Conservation (phyloP, 768 basidiomycete genomes). For the Podaxis sp. region DNA sequence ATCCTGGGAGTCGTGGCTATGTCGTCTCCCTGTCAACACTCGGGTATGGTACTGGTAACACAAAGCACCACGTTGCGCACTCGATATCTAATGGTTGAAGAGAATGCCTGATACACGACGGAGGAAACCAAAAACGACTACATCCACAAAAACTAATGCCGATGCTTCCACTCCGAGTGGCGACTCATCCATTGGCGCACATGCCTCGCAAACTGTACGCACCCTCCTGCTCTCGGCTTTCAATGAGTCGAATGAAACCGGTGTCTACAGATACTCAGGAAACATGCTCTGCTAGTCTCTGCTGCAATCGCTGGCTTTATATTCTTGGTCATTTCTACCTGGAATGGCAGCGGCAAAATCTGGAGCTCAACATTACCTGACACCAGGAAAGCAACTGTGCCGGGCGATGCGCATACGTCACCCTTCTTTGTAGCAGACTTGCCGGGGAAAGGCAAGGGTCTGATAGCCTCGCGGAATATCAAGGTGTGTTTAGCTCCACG, state of each 20-base stretch:
- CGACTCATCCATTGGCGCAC: background rate
- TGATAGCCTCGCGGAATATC: slow-evolving; percentile 52
- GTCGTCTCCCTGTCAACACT: background rate
- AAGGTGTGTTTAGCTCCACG: slow-evolving; percentile 31
- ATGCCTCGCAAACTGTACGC: background rate
- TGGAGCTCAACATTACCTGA: background rate
- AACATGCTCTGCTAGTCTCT: background rate
- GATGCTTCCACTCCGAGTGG: background rate
- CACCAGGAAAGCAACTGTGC: background rate
- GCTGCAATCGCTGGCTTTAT: background rate
- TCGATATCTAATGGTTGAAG: background rate
- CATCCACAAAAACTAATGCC: background rate
- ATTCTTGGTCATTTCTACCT: background rate
- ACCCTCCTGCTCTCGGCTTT: background rate
- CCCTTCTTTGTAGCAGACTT: slow-evolving; percentile 40
- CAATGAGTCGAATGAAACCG: background rate
- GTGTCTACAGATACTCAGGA: background rate
- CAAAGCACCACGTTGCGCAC: background rate
- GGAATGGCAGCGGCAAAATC: background rate
- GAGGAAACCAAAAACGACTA: background rate
- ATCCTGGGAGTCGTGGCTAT: slow-evolving; percentile 15
- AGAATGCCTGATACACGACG: slow-evolving; percentile 8
- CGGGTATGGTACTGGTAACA: background rate
- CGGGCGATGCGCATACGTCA: background rate
- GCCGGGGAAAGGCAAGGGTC: slow-evolving; percentile 56